Base-by-base conservation (phyloP, 2,329 filamentous ascomycete species). In the Purpureocillium takamizusanense region DNA sequence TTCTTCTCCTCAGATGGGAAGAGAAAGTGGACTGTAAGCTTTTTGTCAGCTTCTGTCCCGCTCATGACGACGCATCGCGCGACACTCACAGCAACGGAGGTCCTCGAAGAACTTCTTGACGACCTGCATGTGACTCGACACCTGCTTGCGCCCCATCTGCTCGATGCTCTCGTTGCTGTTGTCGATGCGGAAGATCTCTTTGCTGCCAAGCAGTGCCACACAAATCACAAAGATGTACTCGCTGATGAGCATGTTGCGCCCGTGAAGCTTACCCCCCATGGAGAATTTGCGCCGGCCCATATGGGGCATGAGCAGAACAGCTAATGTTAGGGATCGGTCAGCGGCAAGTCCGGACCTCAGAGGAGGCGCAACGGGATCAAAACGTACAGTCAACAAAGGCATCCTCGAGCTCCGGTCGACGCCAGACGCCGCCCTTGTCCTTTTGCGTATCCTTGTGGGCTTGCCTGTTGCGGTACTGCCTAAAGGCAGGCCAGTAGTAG, bases 71-170 rank as follows among this genome's bases (percentile, higher is more conserved):
- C n/a, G 15, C 8, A 16, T n/a, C 17, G 21, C 7, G 25, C 32
- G 11, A 13, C 13, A 66, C 77, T 70, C 62, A 81, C 78, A 81
- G 54, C 74, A 77, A 32, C 74, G 70, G 45, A 82, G 65, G 39
- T 74, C 70, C 39, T 70, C 67, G 46, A 83, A 75, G 54, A 82
- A 81, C 37, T 74, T 75, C 61, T 83, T 83, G 39, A 83, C 62
- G 12, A 84, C 79, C 53, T 84, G 79, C 51, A 83, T 83, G 51
- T 83, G 79, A 52, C 78, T 83, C 3, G 78, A 83, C 5, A 83
- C 76, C 50, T 81, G 78, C 55, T 83, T 83, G 40, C 76, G 66
- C 44, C 68, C 63, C 54, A 72, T 69, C 41, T 69, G 61, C 48
- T 63, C 61, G 36, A 63, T 63, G 45, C 61, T 63, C 38, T 64